Evolutionary conservation across 768 basidiomycete genomes (phyloP).

Genomic region (Calvatia gigantea): DNA sequence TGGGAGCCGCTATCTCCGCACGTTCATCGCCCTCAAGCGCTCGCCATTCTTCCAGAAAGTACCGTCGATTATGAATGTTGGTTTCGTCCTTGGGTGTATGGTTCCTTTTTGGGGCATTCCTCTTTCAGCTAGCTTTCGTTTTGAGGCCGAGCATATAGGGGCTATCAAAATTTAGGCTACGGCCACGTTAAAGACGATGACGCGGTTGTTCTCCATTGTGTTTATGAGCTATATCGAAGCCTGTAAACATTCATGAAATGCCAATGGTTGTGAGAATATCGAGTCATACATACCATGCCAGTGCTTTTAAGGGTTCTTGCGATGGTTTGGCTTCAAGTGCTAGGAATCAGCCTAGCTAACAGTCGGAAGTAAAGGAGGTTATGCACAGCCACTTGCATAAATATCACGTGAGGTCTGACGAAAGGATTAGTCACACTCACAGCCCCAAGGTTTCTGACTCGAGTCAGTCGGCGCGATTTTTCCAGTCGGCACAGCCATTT

Average conservation of each 20-base stretch:
- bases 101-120: no score
- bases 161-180: not conserved
- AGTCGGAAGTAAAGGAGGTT: no score
- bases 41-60: constrained; percentile 2
- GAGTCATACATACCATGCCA: not conserved
- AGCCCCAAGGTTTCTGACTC: no score
- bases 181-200: not conserved
- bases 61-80: not conserved
- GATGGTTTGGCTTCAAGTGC: not conserved
- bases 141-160: not conserved
- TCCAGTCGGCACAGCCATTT: not conserved
- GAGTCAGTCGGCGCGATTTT: not conserved
- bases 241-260: not conserved
- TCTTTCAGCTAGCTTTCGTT: not conserved
- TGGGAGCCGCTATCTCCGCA: constrained; percentile 12
- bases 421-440: no score
- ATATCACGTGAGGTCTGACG: not conserved
- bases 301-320: not conserved
- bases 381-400: not conserved
- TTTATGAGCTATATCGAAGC: not conserved
- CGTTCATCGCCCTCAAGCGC: not conserved
- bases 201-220: not conserved
- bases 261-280: not conserved
- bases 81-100: not conserved
- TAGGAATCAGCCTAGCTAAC: no score